Base-by-base conservation (phyloP, 2,329 filamentous ascomycete genomes). In the Aureobasidium sp. region DNA sequence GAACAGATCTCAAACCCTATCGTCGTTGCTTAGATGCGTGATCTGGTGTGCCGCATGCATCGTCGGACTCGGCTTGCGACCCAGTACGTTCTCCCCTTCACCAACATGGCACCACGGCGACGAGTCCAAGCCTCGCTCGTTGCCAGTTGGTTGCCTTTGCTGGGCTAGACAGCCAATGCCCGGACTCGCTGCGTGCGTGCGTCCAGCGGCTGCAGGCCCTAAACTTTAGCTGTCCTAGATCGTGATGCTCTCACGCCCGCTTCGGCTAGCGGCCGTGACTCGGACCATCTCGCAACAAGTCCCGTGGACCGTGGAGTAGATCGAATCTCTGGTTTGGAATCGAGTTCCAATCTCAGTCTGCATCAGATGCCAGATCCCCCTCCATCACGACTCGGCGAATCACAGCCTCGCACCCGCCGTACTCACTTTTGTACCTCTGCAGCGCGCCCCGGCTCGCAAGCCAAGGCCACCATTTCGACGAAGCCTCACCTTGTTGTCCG, bases 1-100 rank as follows among this genome's bases (percentile, higher is more conserved):
- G 39, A 46, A 36, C 43, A 39, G 55, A 59, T 59, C 55, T 59
- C 55, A 59, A 59, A 59, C 55, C 55, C 55, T 27, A 59, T 59
- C 55, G 55, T 48, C 55, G 43, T 26, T 48, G 41, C 43, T 17
- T n/a, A 59, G 55, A 47, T 59, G 55, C 41, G 41, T 59, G 55
- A 59, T 59, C 55, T 37, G 43, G 34, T 48, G 43, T 48, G 26
- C 53, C 53, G 53, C 32, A 29, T 17, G 39, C 53, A 20, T 57
- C 15, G 26, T 43, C 52, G 27, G 46, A 29, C 26, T 32, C 15
- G 46, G 46, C 46, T n/a, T 48, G 26, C 46, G 17, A 27, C 32
- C 8, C 9, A 32, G 32, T 34, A 15, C 26, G 2, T 7, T 32
- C 46, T 48, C 46, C 32, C 26, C 15, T 17, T 15, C 26, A 24